A percentile compares a stretch with the other conserved stretches of the same genome.
These are phyloP conservation scores for Penicillium egyptiacum DNA, from an alignment of 495 filamentous ascomycete species.

Conservation along the genomic window DNA sequence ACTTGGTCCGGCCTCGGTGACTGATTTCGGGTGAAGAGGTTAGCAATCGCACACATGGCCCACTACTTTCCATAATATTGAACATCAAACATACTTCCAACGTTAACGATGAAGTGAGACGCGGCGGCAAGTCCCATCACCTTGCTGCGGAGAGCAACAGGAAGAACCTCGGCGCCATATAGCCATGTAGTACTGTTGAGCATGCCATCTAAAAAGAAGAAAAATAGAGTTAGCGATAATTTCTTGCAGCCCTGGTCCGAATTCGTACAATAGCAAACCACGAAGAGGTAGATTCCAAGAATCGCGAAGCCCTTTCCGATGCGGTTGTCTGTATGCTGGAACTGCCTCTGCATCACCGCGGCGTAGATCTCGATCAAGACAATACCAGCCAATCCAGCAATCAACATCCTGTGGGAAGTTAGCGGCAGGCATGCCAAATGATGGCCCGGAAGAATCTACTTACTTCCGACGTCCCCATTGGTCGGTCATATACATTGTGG, in stretches of 20 bases:
- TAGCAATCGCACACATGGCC: not conserved
- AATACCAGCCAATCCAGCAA: conserved; percentile 51
- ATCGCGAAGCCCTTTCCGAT: conserved; percentile 62
- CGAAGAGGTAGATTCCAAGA: conserved; percentile 60
- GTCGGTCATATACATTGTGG: conserved; percentile 55
- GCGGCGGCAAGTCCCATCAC: conserved; percentile 59
- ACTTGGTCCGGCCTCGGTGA: conserved; percentile 59
- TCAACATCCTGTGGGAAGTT: conserved; percentile 46
- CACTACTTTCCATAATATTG: not conserved
- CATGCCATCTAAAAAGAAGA: conserved; percentile 46
- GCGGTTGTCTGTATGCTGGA: conserved; percentile 54
- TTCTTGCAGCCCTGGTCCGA: not conserved
- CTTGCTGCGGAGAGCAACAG: conserved; percentile 56
- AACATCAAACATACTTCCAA: conserved; percentile 39
- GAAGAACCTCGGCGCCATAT: conserved; percentile 60
- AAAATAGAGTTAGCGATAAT: conserved; percentile 7
- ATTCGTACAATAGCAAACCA: conserved; percentile 52
- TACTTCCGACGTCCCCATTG: conserved; percentile 61
- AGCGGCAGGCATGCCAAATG: conserved; percentile 1
- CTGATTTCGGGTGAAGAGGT: conserved; percentile 14
- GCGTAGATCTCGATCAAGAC: conserved; percentile 58
- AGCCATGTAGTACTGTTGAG: conserved; percentile 62
- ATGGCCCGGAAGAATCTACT: conserved; percentile 8
- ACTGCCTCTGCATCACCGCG: conserved; percentile 57
- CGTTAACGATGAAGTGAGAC: conserved; percentile 59